A percentile compares a stretch with the other conserved stretches of the same genome.
Conservation (phyloP, 2,329 filamentous ascomycete genomes). For the Alternaria ethzedia region DNA sequence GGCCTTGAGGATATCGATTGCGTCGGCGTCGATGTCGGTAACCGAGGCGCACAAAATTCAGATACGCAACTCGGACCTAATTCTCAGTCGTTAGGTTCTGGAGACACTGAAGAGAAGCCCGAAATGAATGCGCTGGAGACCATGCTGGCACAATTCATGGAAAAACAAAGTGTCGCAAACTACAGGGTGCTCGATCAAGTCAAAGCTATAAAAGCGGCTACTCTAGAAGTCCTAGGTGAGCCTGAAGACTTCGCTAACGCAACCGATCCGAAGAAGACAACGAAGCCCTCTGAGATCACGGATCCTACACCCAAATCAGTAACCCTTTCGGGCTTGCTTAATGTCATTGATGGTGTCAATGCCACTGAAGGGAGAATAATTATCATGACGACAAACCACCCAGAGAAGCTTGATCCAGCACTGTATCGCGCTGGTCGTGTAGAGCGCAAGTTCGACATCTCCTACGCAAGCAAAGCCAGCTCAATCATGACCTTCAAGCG, state of each 20-base stretch:
- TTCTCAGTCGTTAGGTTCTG: neutral
- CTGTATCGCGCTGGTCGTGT: constrained; percentile 74
- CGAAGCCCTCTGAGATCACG: neutral
- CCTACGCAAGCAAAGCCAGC: constrained; percentile 14
- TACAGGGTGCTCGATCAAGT: neutral
- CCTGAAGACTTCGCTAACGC: constrained; percentile 11
- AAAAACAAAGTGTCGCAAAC: neutral
- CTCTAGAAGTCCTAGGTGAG: neutral
- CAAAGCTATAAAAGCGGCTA: neutral
- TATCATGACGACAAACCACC: constrained; percentile 80
- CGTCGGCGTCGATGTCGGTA: constrained; percentile 2
- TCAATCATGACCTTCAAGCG: constrained; percentile 11
- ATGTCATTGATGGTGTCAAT: constrained; percentile 80
- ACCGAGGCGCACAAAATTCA: constrained; percentile 30
- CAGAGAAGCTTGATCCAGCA: constrained; percentile 73
- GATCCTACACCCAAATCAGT: constrained; percentile 1
- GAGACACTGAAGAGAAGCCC: neutral
- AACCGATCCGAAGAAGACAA: neutral
- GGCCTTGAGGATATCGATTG: constrained; percentile 28
- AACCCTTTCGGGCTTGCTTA: constrained; percentile 74
- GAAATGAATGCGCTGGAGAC: neutral
- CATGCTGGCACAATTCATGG: neutral
- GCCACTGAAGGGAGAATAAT: constrained; percentile 77
- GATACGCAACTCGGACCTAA: neutral
- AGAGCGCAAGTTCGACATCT: constrained; percentile 78